Conservation (phyloP, 345 rosid species). For the Aurinia saxatilis region DNA sequence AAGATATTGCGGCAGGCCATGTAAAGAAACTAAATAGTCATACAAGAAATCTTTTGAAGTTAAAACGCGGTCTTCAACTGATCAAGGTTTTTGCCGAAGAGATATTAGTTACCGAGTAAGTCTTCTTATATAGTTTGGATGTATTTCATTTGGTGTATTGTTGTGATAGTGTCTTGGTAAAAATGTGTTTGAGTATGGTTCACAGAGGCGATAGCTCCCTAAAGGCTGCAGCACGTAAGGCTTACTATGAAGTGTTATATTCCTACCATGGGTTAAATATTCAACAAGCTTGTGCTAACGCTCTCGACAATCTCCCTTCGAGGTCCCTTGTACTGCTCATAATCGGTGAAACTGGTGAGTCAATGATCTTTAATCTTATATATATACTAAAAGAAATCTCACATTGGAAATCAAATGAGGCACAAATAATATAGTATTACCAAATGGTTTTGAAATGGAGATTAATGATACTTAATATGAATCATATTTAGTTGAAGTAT, state of each 20-base stretch:
- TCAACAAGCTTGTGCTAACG: conserved; percentile 74
- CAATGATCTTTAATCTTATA: not conserved
- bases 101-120: conserved; percentile 54
- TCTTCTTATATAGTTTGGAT: not conserved
- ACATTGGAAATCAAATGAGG: no score
- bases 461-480: not conserved
- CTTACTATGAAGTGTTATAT: conserved; percentile 72
- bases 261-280: conserved; percentile 77
- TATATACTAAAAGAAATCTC: no score
- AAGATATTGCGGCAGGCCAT: conserved; percentile 37
- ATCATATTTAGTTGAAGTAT: no score
- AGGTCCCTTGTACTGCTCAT: conserved; percentile 44
- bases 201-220: conserved; percentile 52
- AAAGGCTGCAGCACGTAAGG: conserved; percentile 65
- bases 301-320: conserved; percentile 72
- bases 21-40: conserved; percentile 65
- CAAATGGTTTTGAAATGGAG: not conserved
- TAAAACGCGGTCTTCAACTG: conserved; percentile 83
- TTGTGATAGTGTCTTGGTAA: not conserved
- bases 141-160: no score
- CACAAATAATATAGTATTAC: not conserved
- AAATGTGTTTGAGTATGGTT: not conserved
- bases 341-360: conserved; percentile 75
- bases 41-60: conserved; percentile 64
- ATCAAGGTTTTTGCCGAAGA: conserved; percentile 63